Base-by-base conservation (phyloP, 2,329 filamentous ascomycete species). In the Akanthomyces uredinophilus region DNA sequence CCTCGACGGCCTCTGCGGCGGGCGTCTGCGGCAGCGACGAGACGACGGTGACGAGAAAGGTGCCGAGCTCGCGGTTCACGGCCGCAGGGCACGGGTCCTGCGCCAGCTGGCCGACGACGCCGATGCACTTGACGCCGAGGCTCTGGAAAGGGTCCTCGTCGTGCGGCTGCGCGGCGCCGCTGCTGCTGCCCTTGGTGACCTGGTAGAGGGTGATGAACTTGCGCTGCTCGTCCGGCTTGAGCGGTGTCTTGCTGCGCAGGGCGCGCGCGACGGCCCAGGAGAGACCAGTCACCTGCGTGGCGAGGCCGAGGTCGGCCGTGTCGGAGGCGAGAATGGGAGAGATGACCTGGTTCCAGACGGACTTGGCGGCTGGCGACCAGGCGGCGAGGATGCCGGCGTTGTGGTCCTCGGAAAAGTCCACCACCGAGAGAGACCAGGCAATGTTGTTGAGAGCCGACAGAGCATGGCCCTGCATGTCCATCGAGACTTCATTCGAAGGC, bases 121-220 rank as follows among this genome's bases (percentile, higher is more conserved):
- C 87, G 65, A 89, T 78, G 68, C 85, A 88, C 74, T 88, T 89
- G 65, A 88, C 85, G 32, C 84, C 81, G 3, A 89, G 79, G 43
- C 78, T 78, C 71, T 86, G 84, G 74, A 88, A 86, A 32, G 84
- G 83, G 65, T 88, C 85, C 8, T 78, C 72, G 2, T 68, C 65
- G 44, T 73, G 69, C 53, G 27, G 68, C 66, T 57, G 66, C 59
- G 10, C 20, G 50, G 29, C 29, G 27, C 27, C 27, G 32, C 32
- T 35, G 51, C 32, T 35, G 51, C 22, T 14, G 41, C 70, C 72
- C 68, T 77, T 81, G 24, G 84, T 84, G 27, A 84, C 85, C 55
- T 86, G 82, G 71, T 87, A 88, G 27, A 89, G 78, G 13, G 85
- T 77, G 68, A 89, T 87, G 73, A 89, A 88, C 66, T 83, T 85